Base-by-base conservation (phyloP, 176 grass and related monocot genomes). In the Melocanna baccifera region DNA sequence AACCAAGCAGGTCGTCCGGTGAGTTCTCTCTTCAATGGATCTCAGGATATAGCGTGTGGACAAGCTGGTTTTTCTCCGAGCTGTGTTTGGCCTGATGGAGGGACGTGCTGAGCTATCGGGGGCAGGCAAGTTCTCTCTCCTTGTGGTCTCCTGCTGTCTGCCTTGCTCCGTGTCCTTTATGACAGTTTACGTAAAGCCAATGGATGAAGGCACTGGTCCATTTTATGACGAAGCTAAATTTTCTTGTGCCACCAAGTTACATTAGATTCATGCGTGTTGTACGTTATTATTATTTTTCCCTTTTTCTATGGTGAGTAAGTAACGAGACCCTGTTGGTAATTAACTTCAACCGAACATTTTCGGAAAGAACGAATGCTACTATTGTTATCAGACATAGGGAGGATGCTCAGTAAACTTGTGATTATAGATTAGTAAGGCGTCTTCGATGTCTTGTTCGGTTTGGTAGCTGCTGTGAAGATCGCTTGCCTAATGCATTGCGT, bases 401-500 rank as follows among this genome's bases (percentile, higher is more conserved):
- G 12, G 39, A 57, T 9, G 40, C 9, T 43, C 15, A 6, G 70
- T 28, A 13, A 70, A 26, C 11, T 45, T 39, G 30, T n/a, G 66
- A 84, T 14, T 58, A 62, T 29, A 32, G 51, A 59, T 3, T 12
- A 59, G 57, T 1, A 23, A 59, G 36, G 48, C 29, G 46, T 90
- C 47, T 88, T 86, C 80, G 30, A 79, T 67, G 47, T 91, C 86
- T 62, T 94, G 46, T 69, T 86, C 50, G 0, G 88, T 87, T 25
- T 71, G 47, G 61, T 53, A 55, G 91, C 91, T 67, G 91, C 91
- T 53, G 89, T 40, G 87, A 88, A 88, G 58, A 84, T 78, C 8
- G 81, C 87, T 12, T 79, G 67, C 81, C 84, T 88, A 19, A 92
- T 81, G 91, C 87, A 92, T 72, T 1, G 80, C 81, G 22, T 87